Conservation (phyloP, 2,329 filamentous ascomycete species). For the Colletotrichum spaethianum region DNA sequence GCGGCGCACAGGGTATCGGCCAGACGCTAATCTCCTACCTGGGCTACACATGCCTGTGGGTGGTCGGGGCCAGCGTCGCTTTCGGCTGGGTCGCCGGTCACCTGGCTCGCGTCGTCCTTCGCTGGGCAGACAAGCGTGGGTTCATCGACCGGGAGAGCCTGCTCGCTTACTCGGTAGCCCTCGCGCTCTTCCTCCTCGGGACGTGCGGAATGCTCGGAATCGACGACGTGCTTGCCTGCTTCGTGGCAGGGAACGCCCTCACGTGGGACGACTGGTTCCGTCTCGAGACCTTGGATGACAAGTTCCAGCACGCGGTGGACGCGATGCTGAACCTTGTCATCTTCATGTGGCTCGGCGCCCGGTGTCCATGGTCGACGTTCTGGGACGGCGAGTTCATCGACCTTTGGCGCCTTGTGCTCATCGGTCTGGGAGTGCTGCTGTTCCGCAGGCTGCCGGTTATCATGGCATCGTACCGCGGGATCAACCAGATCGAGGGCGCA, state of each 20-base stretch:
- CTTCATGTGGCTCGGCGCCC: slow-evolving; percentile 92
- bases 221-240: slow-evolving; percentile 92
- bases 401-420: slow-evolving; percentile 77
- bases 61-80: slow-evolving; percentile 81
- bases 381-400: slow-evolving; percentile 76
- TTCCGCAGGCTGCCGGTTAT: slow-evolving; percentile 85
- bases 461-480: slow-evolving; percentile 78
- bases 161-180: slow-evolving; percentile 85
- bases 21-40: slow-evolving; percentile 86
- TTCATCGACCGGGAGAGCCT: slow-evolving; percentile 92
- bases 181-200: slow-evolving; percentile 88
- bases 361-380: slow-evolving; percentile 85
- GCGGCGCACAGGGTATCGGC: slow-evolving; percentile 67
- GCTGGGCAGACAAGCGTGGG: slow-evolving; percentile 85
- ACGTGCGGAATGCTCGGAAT: slow-evolving; percentile 90
- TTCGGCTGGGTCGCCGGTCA: slow-evolving; percentile 86
- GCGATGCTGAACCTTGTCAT: slow-evolving; percentile 92
- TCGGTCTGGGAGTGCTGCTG: slow-evolving; percentile 83
- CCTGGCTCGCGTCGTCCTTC: slow-evolving; percentile 84
- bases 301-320: slow-evolving; percentile 91
- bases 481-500: slow-evolving; percentile 82
- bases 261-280: slow-evolving; percentile 97
- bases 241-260: slow-evolving; percentile 91
- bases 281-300: slow-evolving; percentile 88
- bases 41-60: slow-evolving; percentile 87